These are phyloP conservation scores for Acrocalymma vagum DNA, from an alignment of 2,329 filamentous ascomycete species.

Conservation along the genomic window DNA sequence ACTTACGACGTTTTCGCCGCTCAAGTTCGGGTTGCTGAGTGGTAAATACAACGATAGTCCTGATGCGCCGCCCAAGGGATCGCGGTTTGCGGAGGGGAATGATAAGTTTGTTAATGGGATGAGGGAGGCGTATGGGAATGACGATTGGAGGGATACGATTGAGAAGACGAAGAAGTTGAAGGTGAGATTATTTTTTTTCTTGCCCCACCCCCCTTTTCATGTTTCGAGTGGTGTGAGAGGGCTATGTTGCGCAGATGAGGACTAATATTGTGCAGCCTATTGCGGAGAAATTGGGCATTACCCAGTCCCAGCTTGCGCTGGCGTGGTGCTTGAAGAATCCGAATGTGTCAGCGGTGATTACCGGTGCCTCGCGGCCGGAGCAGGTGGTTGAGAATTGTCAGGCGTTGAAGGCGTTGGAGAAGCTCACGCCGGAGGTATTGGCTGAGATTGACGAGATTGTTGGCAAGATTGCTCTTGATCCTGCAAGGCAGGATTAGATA, in stretches of 20 bases:
- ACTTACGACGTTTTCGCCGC: slow-evolving; percentile 63
- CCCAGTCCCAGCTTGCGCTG: slow-evolving; percentile 51
- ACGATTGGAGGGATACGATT: slow-evolving; percentile 64
- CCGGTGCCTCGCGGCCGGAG: slow-evolving; percentile 37
- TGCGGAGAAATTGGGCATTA: slow-evolving; percentile 70
- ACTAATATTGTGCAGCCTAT: slow-evolving; percentile 49
- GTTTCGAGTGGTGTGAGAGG: too few relatives aligned
- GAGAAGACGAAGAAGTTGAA: slow-evolving; percentile 62
- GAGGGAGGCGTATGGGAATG: slow-evolving; percentile 55
- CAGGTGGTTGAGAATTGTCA: slow-evolving; percentile 48
- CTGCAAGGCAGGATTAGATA: slow-evolving; percentile 28
- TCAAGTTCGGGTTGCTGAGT: slow-evolving; percentile 65
- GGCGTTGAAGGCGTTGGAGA: slow-evolving; percentile 54
- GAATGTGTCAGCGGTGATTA: slow-evolving; percentile 41
- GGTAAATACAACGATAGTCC: slow-evolving; percentile 67
- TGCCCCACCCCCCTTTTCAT: too few relatives aligned
- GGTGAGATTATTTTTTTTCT: slow-evolving; percentile 18
- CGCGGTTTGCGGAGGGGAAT: slow-evolving; percentile 64
- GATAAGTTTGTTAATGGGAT: slow-evolving; percentile 63
- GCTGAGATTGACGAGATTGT: slow-evolving; percentile 48
- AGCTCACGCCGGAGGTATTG: slow-evolving; percentile 56
- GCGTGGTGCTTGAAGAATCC: slow-evolving; percentile 48
- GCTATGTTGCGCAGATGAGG: too few relatives aligned
- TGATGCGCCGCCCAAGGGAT: slow-evolving; percentile 65
- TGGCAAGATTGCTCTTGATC: slow-evolving; percentile 31